Evolutionary conservation across 139 green algal species (phyloP).

Genomic region (Desmodesmus armatus): DNA sequence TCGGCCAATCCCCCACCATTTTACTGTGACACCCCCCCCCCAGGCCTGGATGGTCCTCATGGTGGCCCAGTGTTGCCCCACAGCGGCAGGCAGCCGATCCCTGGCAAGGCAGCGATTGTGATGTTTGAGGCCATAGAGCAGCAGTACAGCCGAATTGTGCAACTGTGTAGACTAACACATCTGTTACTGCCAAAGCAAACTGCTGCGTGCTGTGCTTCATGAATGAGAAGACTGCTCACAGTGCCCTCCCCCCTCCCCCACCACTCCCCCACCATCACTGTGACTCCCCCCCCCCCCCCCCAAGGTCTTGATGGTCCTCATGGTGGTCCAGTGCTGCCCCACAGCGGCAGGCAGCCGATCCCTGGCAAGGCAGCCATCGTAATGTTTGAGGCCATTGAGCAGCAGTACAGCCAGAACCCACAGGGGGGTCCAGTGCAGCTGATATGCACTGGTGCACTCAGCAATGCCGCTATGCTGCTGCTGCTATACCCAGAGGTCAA

Average conservation of each 20-base stretch:
- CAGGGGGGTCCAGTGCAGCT: constrained; percentile 56
- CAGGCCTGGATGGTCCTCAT: constrained; percentile 49
- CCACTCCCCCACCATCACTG: neutral
- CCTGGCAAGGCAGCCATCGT: constrained; percentile 73
- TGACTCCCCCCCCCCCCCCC: too few species aligned
- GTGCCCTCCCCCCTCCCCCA: constrained; percentile 43
- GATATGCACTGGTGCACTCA: constrained; percentile 90
- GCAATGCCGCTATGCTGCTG: constrained; percentile 93
- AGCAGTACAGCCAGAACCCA: constrained; percentile 38
- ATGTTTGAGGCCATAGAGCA: constrained; percentile 78
- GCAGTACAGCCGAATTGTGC: too few species aligned
- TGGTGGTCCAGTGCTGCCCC: constrained; percentile 61
- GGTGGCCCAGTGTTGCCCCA: constrained; percentile 62
- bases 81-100: constrained; percentile 37
- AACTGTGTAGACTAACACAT: too few species aligned
- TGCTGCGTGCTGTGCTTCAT: too few species aligned
- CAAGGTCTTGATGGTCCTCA: constrained; percentile 28
- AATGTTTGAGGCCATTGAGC: constrained; percentile 78
- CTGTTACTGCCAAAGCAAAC: too few species aligned
- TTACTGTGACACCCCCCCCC: too few species aligned
- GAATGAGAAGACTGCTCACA: too few species aligned
- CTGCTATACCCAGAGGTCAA: constrained; percentile 85
- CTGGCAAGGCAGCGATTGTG: constrained; percentile 72
- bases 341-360: constrained; percentile 39
- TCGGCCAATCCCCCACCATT: too few species aligned